Percentiles rank a stretch among this genome's conserved stretches.
Conservation (phyloP, 352 stramenopile species). For the Phytopythium mirpurense region DNA sequence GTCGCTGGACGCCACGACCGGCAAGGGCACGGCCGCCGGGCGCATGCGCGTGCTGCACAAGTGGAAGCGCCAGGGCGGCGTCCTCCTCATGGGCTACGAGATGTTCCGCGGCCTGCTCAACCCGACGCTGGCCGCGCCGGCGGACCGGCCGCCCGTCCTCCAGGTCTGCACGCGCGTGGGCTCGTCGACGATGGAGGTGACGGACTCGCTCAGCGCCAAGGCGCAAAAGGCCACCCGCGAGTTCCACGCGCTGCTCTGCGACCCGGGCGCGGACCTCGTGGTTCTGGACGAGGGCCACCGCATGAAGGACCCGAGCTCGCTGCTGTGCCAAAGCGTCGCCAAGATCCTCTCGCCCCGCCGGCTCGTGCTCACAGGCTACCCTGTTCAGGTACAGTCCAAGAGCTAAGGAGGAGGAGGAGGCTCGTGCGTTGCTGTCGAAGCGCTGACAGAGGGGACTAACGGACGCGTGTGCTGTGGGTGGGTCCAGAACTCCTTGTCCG, state of each 20-base stretch:
- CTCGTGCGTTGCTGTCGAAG: no score
- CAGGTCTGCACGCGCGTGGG: slow-evolving; percentile 61
- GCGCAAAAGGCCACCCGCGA: slow-evolving; percentile 49
- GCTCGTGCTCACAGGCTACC: slow-evolving; percentile 92
- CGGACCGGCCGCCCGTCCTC: slow-evolving; percentile 39
- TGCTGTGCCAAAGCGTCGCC: slow-evolving; percentile 76
- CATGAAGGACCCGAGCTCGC: slow-evolving; percentile 82
- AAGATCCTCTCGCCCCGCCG: slow-evolving; percentile 73
- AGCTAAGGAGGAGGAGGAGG: no score
- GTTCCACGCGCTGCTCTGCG: slow-evolving; percentile 47
- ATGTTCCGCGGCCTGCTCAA: slow-evolving; percentile 86
- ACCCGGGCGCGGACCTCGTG: slow-evolving; percentile 68
- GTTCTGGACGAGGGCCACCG: slow-evolving; percentile 87
- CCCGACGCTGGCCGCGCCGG: slow-evolving; percentile 31
- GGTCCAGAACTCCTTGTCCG: slow-evolving; percentile 91
- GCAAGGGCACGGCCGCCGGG: slow-evolving; percentile 42
- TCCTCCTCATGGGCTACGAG: slow-evolving; percentile 87
- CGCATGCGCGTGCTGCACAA: slow-evolving; percentile 57
- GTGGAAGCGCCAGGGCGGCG: slow-evolving; percentile 71
- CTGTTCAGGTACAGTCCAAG: slow-evolving; percentile 58
- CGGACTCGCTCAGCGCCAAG: slow-evolving; percentile 34
- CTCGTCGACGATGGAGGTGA: slow-evolving; percentile 66
- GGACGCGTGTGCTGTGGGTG: not conserved
- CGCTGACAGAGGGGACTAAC: not conserved
- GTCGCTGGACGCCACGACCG: slow-evolving; percentile 52